These are phyloP conservation scores for Oenanthe sinensis DNA, from an alignment of 129 eudicot species.

Conservation along the genomic window DNA sequence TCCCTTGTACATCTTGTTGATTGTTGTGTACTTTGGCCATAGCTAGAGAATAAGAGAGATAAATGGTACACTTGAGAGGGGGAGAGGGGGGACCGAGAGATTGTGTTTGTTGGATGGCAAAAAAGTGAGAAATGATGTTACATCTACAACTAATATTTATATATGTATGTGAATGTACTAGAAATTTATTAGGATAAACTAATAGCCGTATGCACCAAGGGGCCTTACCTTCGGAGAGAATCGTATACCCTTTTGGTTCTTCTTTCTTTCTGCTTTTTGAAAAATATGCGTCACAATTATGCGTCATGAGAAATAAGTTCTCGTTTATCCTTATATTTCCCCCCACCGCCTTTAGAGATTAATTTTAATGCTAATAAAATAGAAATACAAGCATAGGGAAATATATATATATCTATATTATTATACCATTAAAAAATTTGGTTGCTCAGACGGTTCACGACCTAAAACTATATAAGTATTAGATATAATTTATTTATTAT, in stretches of 20 bases:
- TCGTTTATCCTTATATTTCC: background rate
- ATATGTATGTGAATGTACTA: background rate
- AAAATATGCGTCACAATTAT: background rate
- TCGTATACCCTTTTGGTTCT: background rate
- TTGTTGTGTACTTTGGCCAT: constrained; percentile 39
- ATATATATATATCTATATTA: too few species aligned
- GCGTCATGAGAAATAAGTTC: background rate
- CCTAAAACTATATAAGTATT: too few species aligned
- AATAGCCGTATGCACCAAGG: background rate
- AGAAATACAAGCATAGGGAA: too few species aligned
- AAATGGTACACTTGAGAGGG: background rate
- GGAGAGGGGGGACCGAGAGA: background rate
- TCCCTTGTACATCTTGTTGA: constrained; percentile 29
- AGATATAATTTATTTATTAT: too few species aligned
- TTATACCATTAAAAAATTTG: too few species aligned
- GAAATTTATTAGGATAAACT: background rate
- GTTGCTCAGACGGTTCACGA: too few species aligned
- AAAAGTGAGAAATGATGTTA: background rate
- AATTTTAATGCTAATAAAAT: background rate
- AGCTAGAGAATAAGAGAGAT: background rate
- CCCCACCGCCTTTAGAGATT: background rate
- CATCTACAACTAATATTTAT: background rate
- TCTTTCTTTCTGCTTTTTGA: background rate
- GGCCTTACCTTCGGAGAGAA: background rate
- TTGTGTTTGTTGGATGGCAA: background rate